These are phyloP conservation scores for Geosmithia morbida DNA, from an alignment of 2,329 filamentous ascomycete species.

Conservation along the genomic window DNA sequence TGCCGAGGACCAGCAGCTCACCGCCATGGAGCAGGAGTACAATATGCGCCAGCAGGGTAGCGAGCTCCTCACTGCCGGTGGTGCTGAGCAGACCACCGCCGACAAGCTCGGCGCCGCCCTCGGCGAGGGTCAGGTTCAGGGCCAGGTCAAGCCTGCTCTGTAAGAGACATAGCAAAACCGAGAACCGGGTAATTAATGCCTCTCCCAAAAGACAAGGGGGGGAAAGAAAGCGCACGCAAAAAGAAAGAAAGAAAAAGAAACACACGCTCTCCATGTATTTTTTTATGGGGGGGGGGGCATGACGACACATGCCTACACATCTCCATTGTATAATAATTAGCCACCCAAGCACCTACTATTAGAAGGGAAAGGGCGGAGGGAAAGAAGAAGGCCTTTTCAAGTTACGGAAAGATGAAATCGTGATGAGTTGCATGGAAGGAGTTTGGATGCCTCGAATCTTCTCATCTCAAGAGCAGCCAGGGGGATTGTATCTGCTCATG, in stretches of 20 bases:
- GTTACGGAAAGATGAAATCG: background rate
- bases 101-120: constrained; percentile 34
- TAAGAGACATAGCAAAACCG: no score
- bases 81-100: constrained; percentile 24
- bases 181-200: no score
- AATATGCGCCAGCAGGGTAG: constrained; percentile 86
- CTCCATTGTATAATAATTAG: no score
- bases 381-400: background rate
- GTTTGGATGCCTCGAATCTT: background rate
- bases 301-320: no score
- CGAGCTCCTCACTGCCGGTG: constrained; percentile 45
- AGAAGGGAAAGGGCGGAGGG: background rate
- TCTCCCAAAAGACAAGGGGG: no score
- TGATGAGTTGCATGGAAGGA: background rate
- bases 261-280: no score
- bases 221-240: background rate
- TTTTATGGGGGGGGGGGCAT: no score
- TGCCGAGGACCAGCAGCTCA: constrained; percentile 89
- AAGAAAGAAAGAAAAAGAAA: no score
- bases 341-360: no score
- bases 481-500: background rate
- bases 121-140: constrained; percentile 15
- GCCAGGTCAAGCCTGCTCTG: constrained; percentile 32
- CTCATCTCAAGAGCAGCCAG: background rate
- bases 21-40: constrained; percentile 97